A percentile compares a stretch with the other conserved stretches of the same genome.
phyloP scores from a whole-genome alignment of 495 filamentous ascomycete species.

The Aspergillus affinis region DNA sequence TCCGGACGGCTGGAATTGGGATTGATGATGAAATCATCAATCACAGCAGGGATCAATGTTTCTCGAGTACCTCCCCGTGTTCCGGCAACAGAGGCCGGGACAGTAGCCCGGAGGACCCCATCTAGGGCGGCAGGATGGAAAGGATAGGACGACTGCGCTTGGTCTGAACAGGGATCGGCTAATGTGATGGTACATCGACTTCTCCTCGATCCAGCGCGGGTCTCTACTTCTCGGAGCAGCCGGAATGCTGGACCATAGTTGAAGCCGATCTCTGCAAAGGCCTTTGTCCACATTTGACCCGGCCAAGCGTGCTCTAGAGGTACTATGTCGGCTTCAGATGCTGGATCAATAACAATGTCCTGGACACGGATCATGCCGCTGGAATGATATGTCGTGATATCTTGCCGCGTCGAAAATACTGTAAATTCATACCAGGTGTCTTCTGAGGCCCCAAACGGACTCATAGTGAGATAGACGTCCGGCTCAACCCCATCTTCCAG shows the following conservation, averaged over 20 bases:
- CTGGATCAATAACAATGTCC: neutral
- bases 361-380: constrained; percentile 28
- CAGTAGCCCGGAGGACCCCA: neutral
- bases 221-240: neutral
- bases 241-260: constrained; percentile 5
- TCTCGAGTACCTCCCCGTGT: neutral
- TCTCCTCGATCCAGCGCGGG: neutral
- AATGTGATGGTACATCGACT: constrained; percentile 1
- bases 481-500: constrained; percentile 4
- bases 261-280: constrained; percentile 1
- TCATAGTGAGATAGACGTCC: constrained; percentile 7
- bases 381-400: constrained; percentile 20
- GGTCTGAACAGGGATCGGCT: constrained; percentile 3
- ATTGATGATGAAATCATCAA: constrained; percentile 13
- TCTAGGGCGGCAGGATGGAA: constrained; percentile 7
- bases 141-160: constrained; percentile 1
- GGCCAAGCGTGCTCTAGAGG: neutral
- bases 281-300: constrained; percentile 6
- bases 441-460: constrained; percentile 22
- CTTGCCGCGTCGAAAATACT: constrained; percentile 13
- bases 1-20: constrained; percentile 1
- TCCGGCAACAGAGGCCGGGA: neutral
- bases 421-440: constrained; percentile 5
- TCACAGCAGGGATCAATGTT: constrained; percentile 1
- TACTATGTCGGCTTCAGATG: neutral